Percentiles rank a stretch among this genome's conserved stretches.
Evolutionary conservation across 73 alveolate species (phyloP).

Genomic region (Paramecium pentaurelia): DNA sequence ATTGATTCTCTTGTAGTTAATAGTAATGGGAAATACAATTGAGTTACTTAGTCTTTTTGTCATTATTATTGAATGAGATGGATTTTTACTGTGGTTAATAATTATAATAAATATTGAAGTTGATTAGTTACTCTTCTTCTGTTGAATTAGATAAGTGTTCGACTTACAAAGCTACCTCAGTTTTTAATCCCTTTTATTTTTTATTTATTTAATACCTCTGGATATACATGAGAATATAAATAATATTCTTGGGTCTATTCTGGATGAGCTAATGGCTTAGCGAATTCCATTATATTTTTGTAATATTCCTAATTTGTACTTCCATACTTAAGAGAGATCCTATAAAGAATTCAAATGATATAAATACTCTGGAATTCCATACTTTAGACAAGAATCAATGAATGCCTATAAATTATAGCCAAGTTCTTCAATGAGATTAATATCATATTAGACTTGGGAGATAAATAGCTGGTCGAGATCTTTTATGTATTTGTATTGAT

Average conservation of each 20-base stretch:
- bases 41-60: neutral
- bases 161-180: neutral
- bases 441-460: neutral
- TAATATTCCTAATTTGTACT: constrained; percentile 24
- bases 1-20: neutral
- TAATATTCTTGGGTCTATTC: neutral
- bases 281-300: constrained; percentile 3
- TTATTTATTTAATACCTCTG: neutral
- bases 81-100: neutral
- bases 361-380: constrained; percentile 45
- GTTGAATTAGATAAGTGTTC: neutral
- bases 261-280: neutral
- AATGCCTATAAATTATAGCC: neutral
- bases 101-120: neutral
- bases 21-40: neutral
- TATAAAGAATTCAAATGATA: neutral
- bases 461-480: constrained; percentile 16
- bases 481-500: neutral
- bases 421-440: neutral
- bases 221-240: neutral
- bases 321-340: neutral
- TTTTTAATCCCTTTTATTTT: neutral
- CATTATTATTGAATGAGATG: neutral
- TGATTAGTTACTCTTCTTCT: neutral
- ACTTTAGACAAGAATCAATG: neutral